Conservation (phyloP, 2,329 filamentous ascomycete species). For the Neurospora crassa region DNA sequence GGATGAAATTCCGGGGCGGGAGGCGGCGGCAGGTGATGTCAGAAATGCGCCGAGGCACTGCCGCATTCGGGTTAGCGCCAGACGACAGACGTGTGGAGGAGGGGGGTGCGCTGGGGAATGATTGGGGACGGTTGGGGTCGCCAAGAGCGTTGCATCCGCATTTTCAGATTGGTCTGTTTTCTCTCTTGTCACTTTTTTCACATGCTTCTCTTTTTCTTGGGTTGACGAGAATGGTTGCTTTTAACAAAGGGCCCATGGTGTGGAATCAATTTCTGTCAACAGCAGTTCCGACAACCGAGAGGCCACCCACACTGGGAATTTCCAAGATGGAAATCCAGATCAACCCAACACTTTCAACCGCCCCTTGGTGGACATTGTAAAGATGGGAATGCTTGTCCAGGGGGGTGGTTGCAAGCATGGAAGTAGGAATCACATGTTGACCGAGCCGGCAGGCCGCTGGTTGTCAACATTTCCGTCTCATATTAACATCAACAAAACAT, state of each 20-base stretch:
- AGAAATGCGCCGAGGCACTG: constrained; percentile 20
- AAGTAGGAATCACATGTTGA: not conserved
- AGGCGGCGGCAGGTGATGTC: constrained; percentile 19
- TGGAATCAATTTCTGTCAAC: not conserved
- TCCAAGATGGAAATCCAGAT: not conserved
- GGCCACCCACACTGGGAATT: not conserved
- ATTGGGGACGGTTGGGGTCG: not conserved
- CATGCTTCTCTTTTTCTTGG: constrained; percentile 3
- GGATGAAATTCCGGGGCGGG: constrained; percentile 7
- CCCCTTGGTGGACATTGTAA: not conserved
- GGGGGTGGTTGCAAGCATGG: not conserved
- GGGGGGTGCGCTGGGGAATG: not conserved
- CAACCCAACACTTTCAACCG: not conserved
- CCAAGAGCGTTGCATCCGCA: not conserved
- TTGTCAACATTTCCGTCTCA: not conserved
- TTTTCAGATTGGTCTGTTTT: not conserved
- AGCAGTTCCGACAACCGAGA: not conserved
- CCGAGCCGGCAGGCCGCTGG: not conserved
- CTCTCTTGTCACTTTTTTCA: constrained; percentile 2
- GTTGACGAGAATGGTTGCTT: not conserved
- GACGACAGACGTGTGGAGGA: not conserved
- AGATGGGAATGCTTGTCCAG: not conserved
- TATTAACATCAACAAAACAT: not conserved
- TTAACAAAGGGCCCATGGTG: not conserved
- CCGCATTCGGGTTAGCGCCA: constrained; percentile 15